Evolutionary conservation across 345 rosid species (phyloP).

Genomic region (Eucalyptus pauciflora): DNA sequence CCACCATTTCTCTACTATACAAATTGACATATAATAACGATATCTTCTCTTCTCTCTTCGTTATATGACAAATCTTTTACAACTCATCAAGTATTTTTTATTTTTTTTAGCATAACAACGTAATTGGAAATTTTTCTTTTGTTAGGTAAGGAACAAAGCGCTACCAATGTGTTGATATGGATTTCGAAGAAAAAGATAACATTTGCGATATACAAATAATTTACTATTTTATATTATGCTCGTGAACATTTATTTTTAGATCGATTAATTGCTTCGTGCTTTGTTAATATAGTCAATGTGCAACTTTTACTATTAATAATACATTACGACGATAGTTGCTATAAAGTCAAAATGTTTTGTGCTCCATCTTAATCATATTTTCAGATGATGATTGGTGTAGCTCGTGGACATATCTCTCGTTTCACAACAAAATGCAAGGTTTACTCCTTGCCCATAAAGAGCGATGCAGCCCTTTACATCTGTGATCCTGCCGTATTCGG

Average conservation of each 20-base stretch:
- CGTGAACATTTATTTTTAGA: background rate
- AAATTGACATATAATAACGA: background rate
- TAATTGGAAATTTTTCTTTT: background rate
- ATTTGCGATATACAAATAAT: too few species aligned
- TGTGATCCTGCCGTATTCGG: too few species aligned
- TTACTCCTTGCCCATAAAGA: background rate
- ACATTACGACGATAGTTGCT: accelerated
- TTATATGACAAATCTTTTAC: background rate
- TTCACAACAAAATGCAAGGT: background rate
- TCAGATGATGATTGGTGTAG: accelerated
- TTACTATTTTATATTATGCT: background rate
- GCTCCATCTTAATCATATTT: background rate
- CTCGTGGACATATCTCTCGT: accelerated
- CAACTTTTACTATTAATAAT: background rate
- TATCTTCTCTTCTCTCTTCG: background rate
- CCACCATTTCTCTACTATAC: background rate
- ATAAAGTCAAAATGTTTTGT: background rate
- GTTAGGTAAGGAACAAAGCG: background rate
- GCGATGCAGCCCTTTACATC: too few species aligned
- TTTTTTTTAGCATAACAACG: background rate
- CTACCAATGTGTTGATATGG: background rate
- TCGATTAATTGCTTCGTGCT: too few species aligned
- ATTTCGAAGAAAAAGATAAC: background rate
- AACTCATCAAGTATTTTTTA: background rate
- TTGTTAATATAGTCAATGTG: background rate